Base-by-base conservation (phyloP, 352 stramenopile genomes). In the Phytopythium aichiense region DNA sequence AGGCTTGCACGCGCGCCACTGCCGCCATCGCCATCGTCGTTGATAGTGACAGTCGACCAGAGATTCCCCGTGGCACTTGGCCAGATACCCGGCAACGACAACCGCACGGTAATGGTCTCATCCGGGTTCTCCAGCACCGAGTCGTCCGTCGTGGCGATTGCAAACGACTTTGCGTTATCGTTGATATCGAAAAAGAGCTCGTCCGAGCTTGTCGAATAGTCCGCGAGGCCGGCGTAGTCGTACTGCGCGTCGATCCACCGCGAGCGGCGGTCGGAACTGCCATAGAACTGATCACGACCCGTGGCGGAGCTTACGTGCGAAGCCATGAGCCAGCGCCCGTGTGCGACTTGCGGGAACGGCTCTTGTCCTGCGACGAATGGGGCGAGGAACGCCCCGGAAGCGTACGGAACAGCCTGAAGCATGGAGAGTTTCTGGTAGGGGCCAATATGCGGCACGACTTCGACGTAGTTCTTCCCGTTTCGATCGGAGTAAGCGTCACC, bases 31-130 rank as follows among this genome's bases (percentile, higher is more conserved):
- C 86, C 85, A 59, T 98, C 91, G 72, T 98, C 95, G 12, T 73
- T 71, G 45, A 99, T 98, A 0, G 72, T 87, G n/a, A 98, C 66
- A 11, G 76, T 81, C 5, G 90, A 82, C 71, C 89, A 97, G 4
- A 98, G 77, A 43, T 84, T 67, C 15, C 95, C 95, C 7, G 87
- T 79, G 8, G 82, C 84, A 33, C 79, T 97, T 7, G 96, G 88
- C 83, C 95, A 98, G 56, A 98, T 90, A 38, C 96, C 94, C 40
- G 91, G 90, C 5, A 98, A 64, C 50, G 92, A 97, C 16, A 98
- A 71, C 3, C 93, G 82, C 35, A 98, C 69, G 37, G 88, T 91
- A 5, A 98, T 67, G 7, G 77, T 94, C 69, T 99, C 96, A 46
- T 98, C 84, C 0, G 93, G 92, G 5, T 85, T 84, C 65, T 98